Evolutionary conservation across 495 filamentous ascomycete species (phyloP).

Genomic region (Podospora pseudopauciseta): DNA sequence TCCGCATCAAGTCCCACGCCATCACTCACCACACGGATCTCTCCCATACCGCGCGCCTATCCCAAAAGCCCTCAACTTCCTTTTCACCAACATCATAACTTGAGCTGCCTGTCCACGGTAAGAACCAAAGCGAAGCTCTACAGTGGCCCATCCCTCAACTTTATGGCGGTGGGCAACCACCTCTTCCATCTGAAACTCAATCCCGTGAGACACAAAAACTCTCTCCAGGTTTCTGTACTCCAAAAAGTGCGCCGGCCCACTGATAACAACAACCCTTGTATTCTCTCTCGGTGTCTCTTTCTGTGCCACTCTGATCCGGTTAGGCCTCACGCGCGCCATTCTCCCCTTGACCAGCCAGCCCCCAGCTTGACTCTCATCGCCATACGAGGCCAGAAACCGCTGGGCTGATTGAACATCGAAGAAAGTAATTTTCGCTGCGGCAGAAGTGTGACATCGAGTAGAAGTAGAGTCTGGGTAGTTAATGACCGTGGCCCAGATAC

Average conservation of each 20-base stretch:
- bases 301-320: not conserved
- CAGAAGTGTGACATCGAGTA: conserved; percentile 9
- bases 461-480: conserved; percentile 18
- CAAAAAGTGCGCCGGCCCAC: not conserved
- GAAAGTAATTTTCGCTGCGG: conserved; percentile 39
- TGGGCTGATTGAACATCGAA: conserved; percentile 25
- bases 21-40: not conserved
- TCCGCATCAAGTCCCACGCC: too few species aligned
- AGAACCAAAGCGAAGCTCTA: not conserved
- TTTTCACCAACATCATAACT: too few species aligned
- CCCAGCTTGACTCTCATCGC: not conserved
- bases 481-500: conserved; percentile 34
- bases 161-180: not conserved
- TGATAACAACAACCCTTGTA: not conserved
- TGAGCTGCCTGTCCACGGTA: not conserved
- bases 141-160: not conserved
- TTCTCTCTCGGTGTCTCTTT: not conserved
- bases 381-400: not conserved
- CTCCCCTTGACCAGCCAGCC: not conserved
- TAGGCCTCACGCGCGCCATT: not conserved
- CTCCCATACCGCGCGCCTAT: not conserved
- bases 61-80: not conserved
- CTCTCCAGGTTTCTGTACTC: not conserved
- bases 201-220: not conserved
- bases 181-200: not conserved